phyloP scores from a whole-genome alignment of 805 yeast species.

The Cyberlindnera sargentensis region DNA sequence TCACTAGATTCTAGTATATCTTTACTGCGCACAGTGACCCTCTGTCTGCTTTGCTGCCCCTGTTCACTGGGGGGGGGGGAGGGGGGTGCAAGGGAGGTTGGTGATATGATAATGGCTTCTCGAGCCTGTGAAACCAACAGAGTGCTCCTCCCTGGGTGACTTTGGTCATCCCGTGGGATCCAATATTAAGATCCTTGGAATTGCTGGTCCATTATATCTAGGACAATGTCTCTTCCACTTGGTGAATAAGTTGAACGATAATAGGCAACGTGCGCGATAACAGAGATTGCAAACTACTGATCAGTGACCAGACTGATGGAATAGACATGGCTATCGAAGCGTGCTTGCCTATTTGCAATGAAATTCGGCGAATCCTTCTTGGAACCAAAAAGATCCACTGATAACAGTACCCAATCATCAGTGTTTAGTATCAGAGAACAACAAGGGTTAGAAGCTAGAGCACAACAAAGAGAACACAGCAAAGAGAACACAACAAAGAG shows the following conservation, averaged over 20 bases:
- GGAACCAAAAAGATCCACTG: constrained; percentile 39
- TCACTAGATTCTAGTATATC: too few relatives aligned
- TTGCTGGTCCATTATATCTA: constrained; percentile 25
- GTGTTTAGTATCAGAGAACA: constrained; percentile 29
- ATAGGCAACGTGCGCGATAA: constrained; percentile 33
- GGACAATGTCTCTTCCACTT: constrained; percentile 45
- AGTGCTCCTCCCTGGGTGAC: constrained; percentile 1
- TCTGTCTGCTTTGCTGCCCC: too few relatives aligned
- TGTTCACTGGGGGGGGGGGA: too few relatives aligned
- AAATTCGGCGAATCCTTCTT: constrained; percentile 45
- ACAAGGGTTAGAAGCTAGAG: too few relatives aligned
- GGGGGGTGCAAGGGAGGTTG: background rate
- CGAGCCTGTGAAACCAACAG: constrained; percentile 14
- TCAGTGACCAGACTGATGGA: constrained; percentile 33
- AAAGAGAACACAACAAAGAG: too few relatives aligned
- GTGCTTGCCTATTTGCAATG: constrained; percentile 47
- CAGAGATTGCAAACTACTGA: constrained; percentile 22
- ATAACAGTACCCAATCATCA: constrained; percentile 47
- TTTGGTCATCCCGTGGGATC: constrained; percentile 4
- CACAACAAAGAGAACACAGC: too few relatives aligned
- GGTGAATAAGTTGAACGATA: constrained; percentile 48
- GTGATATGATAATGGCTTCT: constrained; percentile 17
- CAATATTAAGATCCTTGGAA: constrained; percentile 13
- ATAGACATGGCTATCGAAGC: constrained; percentile 49
- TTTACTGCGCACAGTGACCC: too few relatives aligned